These are phyloP conservation scores for Pneumocystis wakefieldiae DNA, from an alignment of 1,139 yeast species.

Conservation along the genomic window DNA sequence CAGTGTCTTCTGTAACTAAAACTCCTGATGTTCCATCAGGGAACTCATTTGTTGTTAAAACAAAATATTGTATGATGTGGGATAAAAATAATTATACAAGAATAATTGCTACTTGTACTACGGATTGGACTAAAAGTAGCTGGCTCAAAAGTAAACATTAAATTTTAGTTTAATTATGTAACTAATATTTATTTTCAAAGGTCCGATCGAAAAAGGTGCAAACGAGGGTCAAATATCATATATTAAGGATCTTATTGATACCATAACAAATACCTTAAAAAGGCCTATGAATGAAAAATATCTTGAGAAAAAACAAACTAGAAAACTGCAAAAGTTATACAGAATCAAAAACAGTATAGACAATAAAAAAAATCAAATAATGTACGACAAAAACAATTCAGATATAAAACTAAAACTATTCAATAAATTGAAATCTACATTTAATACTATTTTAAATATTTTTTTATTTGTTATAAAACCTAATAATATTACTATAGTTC, in stretches of 20 bases:
- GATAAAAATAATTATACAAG: conserved; percentile 53
- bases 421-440: background rate
- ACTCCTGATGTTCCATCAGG: conserved; percentile 98
- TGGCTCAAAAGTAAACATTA: conserved; percentile 53
- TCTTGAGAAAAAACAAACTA: background rate
- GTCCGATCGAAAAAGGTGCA: conserved; percentile 76
- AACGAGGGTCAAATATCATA: conserved; percentile 77
- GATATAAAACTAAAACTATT: background rate
- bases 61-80: conserved; percentile 59
- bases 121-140: conserved; percentile 87
- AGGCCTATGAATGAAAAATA: background rate
- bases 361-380: background rate
- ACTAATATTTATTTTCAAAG: conserved; percentile 3
- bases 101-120: conserved; percentile 46
- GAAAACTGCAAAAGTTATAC: background rate
- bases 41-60: conserved; percentile 55
- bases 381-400: background rate
- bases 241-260: conserved; percentile 43
- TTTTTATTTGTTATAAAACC: background rate
- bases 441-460: background rate
- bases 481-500: background rate
- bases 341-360: background rate
- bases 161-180: background rate
- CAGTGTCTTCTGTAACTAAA: conserved; percentile 50
- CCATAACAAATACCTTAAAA: conserved; percentile 29